Evolutionary conservation across 106 monocot genomes (phyloP), one percentile per base, ranked within the genome.

Genomic region (Phalaenopsis aphrodite): DNA sequence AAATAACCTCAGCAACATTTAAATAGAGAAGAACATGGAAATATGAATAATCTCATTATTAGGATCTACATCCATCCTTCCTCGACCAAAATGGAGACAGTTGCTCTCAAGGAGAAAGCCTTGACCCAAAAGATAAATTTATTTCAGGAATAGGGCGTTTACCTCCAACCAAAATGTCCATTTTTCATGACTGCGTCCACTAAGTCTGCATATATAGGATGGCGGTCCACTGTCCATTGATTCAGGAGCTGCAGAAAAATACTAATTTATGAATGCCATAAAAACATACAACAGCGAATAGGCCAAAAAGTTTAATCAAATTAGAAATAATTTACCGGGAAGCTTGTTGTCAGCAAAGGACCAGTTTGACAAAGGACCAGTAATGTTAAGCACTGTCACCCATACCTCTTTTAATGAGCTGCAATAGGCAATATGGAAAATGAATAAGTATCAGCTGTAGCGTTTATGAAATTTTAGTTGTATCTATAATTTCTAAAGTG

Each of bases 121-220:
- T 69, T 12, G 69, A 1, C 67, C 9, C 69, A 69, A 11, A 37
- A 69, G 69, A 39, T 36, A 69, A 69, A 69, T 14, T 12, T 6
- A 11, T 24, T 67, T 38, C 37, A 77, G 41, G 68, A 79, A 42
- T 56, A 78, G n/a, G 71, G 30, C 9, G 67, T 5, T 18, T 87
- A 97, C 97, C 97, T 99, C 98, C 78, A 99, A 82, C 94, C 93
- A 99, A 75, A 99, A 99, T 8, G 84, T 88, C 98, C 98, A 99
- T 76, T 93, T 92, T 75, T 91, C 88, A 56, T 83, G 56, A 75
- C 93, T 87, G 17, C 48, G 81, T 52, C 99, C 99, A 82, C 89
- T 99, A 30, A 99, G 95, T 82, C 91, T 87, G 48, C 87, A 85
- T 5, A 99, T 84, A 78, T 99, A 93, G 57, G 99, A 99, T 67